These are phyloP conservation scores for Urostyla sp. DNA, from an alignment of 73 alveolate genomes.

Conservation along the genomic window DNA sequence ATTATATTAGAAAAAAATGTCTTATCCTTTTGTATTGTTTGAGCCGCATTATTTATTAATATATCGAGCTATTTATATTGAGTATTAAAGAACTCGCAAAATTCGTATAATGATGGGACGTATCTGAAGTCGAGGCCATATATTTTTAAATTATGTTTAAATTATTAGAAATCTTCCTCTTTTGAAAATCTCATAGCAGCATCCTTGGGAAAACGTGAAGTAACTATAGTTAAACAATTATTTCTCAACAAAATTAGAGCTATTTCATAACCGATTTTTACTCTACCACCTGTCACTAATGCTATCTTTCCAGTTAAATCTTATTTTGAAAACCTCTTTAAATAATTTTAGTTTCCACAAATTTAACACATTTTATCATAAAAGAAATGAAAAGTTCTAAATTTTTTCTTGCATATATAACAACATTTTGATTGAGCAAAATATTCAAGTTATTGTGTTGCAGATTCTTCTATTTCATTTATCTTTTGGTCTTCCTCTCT, in stretches of 20 bases:
- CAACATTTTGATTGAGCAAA: slow-evolving; percentile 3
- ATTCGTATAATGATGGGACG: slow-evolving; percentile 59
- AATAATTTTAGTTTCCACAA: slow-evolving; percentile 92
- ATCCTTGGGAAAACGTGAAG: slow-evolving; percentile 96
- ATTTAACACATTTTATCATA: slow-evolving; percentile 70
- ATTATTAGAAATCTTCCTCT: slow-evolving; percentile 81
- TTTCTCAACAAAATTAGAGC: slow-evolving; percentile 86
- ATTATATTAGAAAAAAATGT: slow-evolving; percentile 18
- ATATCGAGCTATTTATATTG: slow-evolving; percentile 67
- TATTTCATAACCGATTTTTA: slow-evolving; percentile 90
- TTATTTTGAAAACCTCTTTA: slow-evolving; percentile 82
- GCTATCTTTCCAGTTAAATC: slow-evolving; percentile 94
- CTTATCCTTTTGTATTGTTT: slow-evolving; percentile 73
- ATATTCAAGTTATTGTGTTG: too few relatives aligned
- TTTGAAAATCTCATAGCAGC: slow-evolving; percentile 73
- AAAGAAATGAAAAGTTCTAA: slow-evolving; percentile 24
- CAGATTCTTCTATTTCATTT: too few relatives aligned
- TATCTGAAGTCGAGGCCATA: slow-evolving; percentile 69
- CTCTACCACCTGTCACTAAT: slow-evolving; percentile 97
- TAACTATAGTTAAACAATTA: slow-evolving; percentile 86
- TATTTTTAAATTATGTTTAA: slow-evolving; percentile 79
- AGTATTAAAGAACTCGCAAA: slow-evolving; percentile 58
- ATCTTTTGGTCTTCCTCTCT: not conserved
- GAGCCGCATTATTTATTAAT: slow-evolving; percentile 85
- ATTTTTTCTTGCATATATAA: slow-evolving; percentile 49